These are phyloP conservation scores for Nemania sp. DNA, from an alignment of 2,329 filamentous ascomycete genomes.

Conservation along the genomic window DNA sequence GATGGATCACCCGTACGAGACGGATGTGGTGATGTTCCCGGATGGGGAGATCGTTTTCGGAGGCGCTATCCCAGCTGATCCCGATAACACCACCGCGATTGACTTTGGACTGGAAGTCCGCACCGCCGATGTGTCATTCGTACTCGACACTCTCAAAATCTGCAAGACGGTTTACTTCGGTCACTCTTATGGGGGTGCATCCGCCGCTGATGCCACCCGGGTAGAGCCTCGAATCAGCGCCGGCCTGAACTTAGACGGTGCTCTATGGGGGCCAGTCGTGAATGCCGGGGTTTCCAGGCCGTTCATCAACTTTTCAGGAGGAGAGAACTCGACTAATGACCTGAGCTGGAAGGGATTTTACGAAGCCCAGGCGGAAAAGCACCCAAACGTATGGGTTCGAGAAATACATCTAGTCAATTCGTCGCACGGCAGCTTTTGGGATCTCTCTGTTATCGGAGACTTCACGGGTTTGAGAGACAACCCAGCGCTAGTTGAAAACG, in stretches of 20 bases:
- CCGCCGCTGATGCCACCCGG: conserved; percentile 10
- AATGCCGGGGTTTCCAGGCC: conserved; percentile 12
- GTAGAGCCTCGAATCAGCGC: conserved; percentile 15
- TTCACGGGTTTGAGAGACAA: conserved; percentile 22
- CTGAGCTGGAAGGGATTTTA: conserved; percentile 19
- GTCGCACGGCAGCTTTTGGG: conserved; percentile 22
- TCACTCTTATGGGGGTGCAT: conserved; percentile 21
- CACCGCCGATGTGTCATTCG: conserved; percentile 15
- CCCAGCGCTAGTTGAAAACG: conserved; percentile 9
- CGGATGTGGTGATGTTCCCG: conserved; percentile 22
- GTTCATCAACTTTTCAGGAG: conserved; percentile 21
- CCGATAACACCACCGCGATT: conserved; percentile 12
- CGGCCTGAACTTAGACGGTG: conserved; percentile 19
- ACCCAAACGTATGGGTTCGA: conserved; percentile 12
- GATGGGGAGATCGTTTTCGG: conserved; percentile 24
- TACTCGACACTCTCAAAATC: conserved; percentile 16
- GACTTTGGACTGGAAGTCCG: conserved; percentile 20
- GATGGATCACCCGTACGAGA: conserved; percentile 25
- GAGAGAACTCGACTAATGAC: conserved; percentile 9
- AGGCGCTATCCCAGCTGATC: conserved; percentile 11
- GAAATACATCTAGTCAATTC: conserved; percentile 18
- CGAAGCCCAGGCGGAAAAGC: conserved; percentile 15
- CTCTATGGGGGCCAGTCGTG: conserved; percentile 19
- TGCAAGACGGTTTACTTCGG: conserved; percentile 21
- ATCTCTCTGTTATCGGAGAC: conserved; percentile 20